Conservation (phyloP, 305 asterid species). For the Euphrasia arctica region DNA sequence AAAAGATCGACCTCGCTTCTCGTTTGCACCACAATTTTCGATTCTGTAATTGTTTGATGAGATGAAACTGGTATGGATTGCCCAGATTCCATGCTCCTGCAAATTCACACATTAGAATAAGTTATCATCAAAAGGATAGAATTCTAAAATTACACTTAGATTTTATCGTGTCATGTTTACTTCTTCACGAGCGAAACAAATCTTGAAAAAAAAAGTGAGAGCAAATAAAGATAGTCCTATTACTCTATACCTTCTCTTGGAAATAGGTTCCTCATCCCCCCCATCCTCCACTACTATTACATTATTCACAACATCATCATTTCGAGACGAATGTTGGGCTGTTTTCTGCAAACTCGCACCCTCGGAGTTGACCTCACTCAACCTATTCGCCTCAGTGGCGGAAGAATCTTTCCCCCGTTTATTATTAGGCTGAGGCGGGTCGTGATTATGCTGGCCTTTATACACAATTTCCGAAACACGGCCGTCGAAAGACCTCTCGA, state of each 20-base stretch:
- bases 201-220: background rate
- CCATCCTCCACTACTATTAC: slow-evolving; percentile 47
- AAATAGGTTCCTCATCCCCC: slow-evolving; percentile 52
- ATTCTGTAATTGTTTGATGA: slow-evolving; percentile 64
- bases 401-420: slow-evolving; percentile 48
- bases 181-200: too few species aligned
- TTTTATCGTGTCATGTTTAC: too few species aligned
- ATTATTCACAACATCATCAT: slow-evolving; percentile 35
- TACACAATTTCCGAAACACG: slow-evolving; percentile 72
- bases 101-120: background rate
- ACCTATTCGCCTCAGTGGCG: slow-evolving; percentile 21
- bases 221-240: slow-evolving; percentile 1
- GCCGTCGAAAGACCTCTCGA: slow-evolving; percentile 73
- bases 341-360: slow-evolving; percentile 27
- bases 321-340: slow-evolving; percentile 30
- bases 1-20: slow-evolving; percentile 91
- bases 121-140: too few species aligned
- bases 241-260: slow-evolving; percentile 66
- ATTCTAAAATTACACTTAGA: too few species aligned
- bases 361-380: slow-evolving; percentile 32
- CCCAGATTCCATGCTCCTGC: slow-evolving; percentile 49
- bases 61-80: slow-evolving; percentile 40
- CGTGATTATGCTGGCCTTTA: slow-evolving; percentile 86
- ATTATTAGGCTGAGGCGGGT: slow-evolving; percentile 47
- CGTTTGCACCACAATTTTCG: slow-evolving; percentile 88